Evolutionary conservation across 768 basidiomycete species (phyloP).

Genomic region (Russula sp.): DNA sequence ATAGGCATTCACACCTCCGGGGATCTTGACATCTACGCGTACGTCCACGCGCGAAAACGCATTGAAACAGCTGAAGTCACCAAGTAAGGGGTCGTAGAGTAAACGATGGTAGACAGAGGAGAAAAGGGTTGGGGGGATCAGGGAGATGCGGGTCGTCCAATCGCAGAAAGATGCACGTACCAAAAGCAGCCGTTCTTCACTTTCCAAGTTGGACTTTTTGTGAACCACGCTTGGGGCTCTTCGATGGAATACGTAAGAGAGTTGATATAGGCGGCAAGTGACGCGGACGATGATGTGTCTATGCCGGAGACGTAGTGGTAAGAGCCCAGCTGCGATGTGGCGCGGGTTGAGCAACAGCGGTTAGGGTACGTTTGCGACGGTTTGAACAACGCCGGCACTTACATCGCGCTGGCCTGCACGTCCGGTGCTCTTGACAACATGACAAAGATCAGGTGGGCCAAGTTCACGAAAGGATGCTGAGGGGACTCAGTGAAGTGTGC

Average conservation of each 20-base stretch:
- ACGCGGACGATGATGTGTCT: conserved; percentile 96
- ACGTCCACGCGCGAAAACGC: conserved; percentile 97
- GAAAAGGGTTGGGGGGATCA: neutral
- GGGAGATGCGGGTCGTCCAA: neutral
- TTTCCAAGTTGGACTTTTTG: conserved; percentile 79
- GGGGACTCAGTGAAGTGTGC: conserved; percentile 21
- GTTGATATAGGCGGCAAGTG: conserved; percentile 96
- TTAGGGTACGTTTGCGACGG: conserved; percentile 5
- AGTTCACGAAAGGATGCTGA: conserved; percentile 93
- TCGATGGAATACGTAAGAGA: conserved; percentile 95
- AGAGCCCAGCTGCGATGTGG: conserved; percentile 65
- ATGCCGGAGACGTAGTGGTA: conserved; percentile 99
- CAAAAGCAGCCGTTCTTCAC: conserved; percentile 92
- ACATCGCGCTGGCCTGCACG: conserved; percentile 83
- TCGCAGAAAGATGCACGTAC: conserved; percentile 36
- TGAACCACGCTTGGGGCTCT: conserved; percentile 88
- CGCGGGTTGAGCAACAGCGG: conserved; percentile 6
- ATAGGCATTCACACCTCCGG: conserved; percentile 93
- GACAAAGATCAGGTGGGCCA: conserved; percentile 94
- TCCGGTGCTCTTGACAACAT: conserved; percentile 90
- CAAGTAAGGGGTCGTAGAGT: neutral
- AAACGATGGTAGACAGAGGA: neutral
- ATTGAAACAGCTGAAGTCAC: conserved; percentile 77
- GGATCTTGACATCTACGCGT: conserved; percentile 96
- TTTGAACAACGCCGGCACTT: conserved; percentile 30